Evolutionary conservation across 169 alveolate genomes (phyloP).

Genomic region (Amoebophrya sp.): DNA sequence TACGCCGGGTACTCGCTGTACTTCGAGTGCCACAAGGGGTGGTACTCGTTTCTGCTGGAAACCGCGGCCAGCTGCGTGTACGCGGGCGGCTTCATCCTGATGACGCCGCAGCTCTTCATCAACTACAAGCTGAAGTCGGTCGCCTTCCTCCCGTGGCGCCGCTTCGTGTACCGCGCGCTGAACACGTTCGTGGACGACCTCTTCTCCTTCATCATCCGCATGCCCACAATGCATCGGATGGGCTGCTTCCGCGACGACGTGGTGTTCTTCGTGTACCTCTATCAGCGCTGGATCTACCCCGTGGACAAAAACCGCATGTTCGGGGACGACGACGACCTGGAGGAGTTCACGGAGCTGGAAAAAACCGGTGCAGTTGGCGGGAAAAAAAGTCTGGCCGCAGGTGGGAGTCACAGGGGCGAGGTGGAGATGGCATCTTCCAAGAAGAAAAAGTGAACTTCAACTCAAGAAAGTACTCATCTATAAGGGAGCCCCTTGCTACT

Average conservation of each 20-base stretch:
- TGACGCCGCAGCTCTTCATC: constrained; percentile 81
- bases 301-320: constrained; percentile 18
- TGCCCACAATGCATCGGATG: constrained; percentile 69
- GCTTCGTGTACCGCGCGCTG: constrained; percentile 75
- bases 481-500: too few species aligned
- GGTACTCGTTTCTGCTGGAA: constrained; percentile 25
- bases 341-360: not conserved
- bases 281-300: constrained; percentile 83
- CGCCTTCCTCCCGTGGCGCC: constrained; percentile 96
- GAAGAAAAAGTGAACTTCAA: too few species aligned
- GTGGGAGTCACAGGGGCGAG: too few species aligned
- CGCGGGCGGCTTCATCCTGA: constrained; percentile 39
- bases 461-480: too few species aligned
- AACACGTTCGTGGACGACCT: constrained; percentile 88
- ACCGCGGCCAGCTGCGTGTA: constrained; percentile 33
- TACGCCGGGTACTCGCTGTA: constrained; percentile 17
- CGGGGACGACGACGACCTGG: not conserved
- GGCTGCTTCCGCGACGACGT: constrained; percentile 96
- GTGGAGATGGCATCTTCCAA: too few species aligned
- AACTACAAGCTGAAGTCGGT: constrained; percentile 94
- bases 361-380: too few species aligned
- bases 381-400: too few species aligned
- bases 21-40: constrained; percentile 22
- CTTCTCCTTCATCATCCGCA: constrained; percentile 75
- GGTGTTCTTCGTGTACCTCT: constrained; percentile 85